Base-by-base conservation (phyloP, 176 grass and related monocot species). In the Eleusine coracana region DNA sequence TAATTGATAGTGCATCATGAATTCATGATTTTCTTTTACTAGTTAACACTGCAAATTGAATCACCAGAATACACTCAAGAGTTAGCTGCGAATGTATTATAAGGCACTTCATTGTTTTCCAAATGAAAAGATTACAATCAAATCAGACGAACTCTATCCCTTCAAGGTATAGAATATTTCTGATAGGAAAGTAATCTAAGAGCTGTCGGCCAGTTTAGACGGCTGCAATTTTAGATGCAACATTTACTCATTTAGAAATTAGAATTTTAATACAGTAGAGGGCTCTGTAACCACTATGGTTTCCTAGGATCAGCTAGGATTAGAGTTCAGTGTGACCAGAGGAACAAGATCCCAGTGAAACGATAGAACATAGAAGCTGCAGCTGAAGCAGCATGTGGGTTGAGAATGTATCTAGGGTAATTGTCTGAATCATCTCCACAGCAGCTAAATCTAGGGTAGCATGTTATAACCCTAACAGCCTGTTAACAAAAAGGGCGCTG, bases 81-180 rank as follows among this genome's bases (percentile, higher is more conserved):
- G 50, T 82, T 23, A 87, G 16, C n/a, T 87, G 25, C 52, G 52
- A 40, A 10, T 75, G 25, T 68, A 75, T 65, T 77, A 51, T 40
- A 51, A 15, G 41, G 17, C 55, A 27, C 37, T 80, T 13, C 44
- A 36, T 45, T 58, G 6, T 10, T 78, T n/a, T 77, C 39, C 66
- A 65, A 17, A 38, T 72, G 45, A 40, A 73, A 10, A 37, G 3
- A 10, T 36, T 71, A 27, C 37, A 71, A 64, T 76, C 68, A 52
- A 41, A 10, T 11, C 2, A 77, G 50, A 62, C 10, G 13, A 45
- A 18, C 13, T 70, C 23, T 16, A 15, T 20, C 8, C 44, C 9
- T 75, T 41, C 21, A 5, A 70, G 40, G 5, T 29, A 42, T 9
- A 25, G 10, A 85, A n/a, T 49, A 46, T 16, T 78, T 78, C 59